Percentiles rank a stretch among this genome's conserved stretches.
Conservation (phyloP, 1,284 basidiomycete genomes). For the Ustilago lituana region DNA sequence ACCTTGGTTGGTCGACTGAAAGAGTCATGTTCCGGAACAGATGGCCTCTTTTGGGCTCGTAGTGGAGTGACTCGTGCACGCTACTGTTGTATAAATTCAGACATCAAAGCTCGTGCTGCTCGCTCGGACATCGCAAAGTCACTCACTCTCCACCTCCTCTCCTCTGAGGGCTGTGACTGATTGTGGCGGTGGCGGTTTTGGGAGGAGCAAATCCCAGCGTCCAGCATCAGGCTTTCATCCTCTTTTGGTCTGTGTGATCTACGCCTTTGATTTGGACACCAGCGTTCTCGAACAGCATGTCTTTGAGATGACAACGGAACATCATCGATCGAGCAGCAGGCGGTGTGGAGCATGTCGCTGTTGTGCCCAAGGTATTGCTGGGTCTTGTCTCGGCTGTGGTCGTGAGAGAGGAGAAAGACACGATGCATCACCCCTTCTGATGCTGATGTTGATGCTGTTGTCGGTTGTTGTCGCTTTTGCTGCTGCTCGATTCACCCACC, state of each 20-base stretch:
- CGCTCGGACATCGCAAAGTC: neutral
- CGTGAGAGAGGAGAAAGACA: neutral
- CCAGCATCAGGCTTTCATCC: too few species aligned
- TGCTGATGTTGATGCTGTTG: neutral
- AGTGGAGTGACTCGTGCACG: too few species aligned
- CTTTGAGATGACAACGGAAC: too few species aligned
- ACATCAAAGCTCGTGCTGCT: neutral
- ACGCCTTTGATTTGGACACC: neutral
- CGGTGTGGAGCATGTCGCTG: neutral
- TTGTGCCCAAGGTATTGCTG: too few species aligned
- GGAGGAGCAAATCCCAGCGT: too few species aligned
- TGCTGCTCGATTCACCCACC: too few species aligned
- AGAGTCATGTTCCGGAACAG: too few species aligned
- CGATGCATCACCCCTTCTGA: conserved; percentile 1
- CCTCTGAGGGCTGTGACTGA: neutral
- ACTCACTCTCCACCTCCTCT: neutral
- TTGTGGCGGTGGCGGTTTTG: neutral
- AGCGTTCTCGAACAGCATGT: too few species aligned
- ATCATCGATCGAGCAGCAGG: too few species aligned
- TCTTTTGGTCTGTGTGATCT: conserved; percentile 1
- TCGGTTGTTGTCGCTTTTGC: neutral
- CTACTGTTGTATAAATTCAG: too few species aligned
- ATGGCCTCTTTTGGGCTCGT: too few species aligned
- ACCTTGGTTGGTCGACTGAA: too few species aligned
- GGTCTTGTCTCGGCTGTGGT: conserved; percentile 7